Evolutionary conservation across 371 early-diverging fungal genomes (phyloP).

Genomic region (Apophysomyces sp.): DNA sequence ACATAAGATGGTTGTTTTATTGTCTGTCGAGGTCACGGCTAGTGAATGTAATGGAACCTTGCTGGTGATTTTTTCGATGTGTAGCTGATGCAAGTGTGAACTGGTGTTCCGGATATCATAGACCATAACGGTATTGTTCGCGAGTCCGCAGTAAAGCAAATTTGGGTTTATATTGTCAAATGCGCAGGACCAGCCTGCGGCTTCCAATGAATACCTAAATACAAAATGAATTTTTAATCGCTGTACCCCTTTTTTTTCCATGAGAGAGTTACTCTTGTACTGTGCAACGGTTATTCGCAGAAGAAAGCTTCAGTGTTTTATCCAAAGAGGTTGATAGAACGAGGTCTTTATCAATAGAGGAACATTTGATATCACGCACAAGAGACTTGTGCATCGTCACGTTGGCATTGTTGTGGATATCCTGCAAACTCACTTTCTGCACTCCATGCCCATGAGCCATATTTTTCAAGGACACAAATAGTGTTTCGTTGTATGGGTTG

Average conservation of each 20-base stretch:
- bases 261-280: not conserved
- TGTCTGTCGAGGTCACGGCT: not conserved
- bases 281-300: not conserved
- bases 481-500: not conserved
- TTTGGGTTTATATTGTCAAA: slow-evolving; percentile 25
- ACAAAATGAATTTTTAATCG: not conserved
- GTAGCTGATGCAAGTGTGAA: not conserved
- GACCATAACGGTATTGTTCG: slow-evolving; percentile 23
- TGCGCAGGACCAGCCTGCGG: slow-evolving; percentile 33
- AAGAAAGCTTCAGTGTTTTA: slow-evolving; percentile 3
- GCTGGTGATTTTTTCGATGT: not conserved
- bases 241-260: not conserved
- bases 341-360: not conserved
- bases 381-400: slow-evolving; percentile 11
- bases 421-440: slow-evolving; percentile 11
- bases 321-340: not conserved
- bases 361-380: slow-evolving; percentile 5
- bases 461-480: not conserved
- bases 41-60: slow-evolving; percentile 10
- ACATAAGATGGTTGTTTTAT: slow-evolving; percentile 5
- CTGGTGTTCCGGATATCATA: slow-evolving; percentile 43
- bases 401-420: slow-evolving; percentile 8
- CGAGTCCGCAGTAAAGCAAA: slow-evolving; percentile 37
- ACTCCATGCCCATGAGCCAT: not conserved
- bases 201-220: slow-evolving; percentile 13